A percentile compares a stretch with the other conserved stretches of the same genome.
Evolutionary conservation across 1,284 basidiomycete species (phyloP).

Genomic region (Vanrija sp.): DNA sequence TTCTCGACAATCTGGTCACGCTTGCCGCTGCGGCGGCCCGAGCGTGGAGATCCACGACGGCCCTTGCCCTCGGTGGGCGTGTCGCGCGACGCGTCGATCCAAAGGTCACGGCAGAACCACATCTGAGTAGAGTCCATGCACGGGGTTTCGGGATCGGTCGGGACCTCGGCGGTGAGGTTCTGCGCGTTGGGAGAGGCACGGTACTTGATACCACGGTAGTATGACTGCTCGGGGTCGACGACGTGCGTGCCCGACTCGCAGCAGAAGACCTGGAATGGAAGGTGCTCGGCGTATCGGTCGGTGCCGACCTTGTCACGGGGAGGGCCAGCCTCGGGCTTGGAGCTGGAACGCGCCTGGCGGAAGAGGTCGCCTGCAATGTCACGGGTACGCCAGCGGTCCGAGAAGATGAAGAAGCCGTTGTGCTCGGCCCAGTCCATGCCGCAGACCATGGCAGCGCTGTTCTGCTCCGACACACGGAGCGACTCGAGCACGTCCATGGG

Average conservation of each 20-base stretch:
- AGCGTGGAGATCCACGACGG: neutral
- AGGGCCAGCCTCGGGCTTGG: constrained; percentile 81
- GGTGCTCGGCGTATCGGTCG: constrained; percentile 76
- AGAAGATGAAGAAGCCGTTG: constrained; percentile 93
- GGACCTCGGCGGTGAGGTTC: constrained; percentile 66
- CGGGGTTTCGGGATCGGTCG: constrained; percentile 65
- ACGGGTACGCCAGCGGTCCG: constrained; percentile 89
- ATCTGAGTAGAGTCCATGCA: constrained; percentile 91
- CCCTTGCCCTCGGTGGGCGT: constrained; percentile 52
- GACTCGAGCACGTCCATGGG: constrained; percentile 94
- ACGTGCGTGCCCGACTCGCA: constrained; percentile 94
- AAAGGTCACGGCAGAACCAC: constrained; percentile 92
- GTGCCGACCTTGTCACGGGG: constrained; percentile 77
- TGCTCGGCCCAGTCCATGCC: constrained; percentile 99
- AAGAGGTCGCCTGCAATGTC: constrained; percentile 95
- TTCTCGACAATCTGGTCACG: constrained; percentile 24
- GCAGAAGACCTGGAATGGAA: constrained; percentile 95
- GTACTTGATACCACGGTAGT: constrained; percentile 81
- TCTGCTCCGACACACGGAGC: constrained; percentile 77
- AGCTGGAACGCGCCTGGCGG: constrained; percentile 86
- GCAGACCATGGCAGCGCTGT: constrained; percentile 92
- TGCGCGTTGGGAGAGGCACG: constrained; percentile 72
- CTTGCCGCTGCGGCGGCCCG: constrained; percentile 1
- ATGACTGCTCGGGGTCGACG: constrained; percentile 86
- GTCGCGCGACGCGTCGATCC: constrained; percentile 74